phyloP scores from a whole-genome alignment of 2,329 filamentous ascomycete species.

The Microcera coccophila region DNA sequence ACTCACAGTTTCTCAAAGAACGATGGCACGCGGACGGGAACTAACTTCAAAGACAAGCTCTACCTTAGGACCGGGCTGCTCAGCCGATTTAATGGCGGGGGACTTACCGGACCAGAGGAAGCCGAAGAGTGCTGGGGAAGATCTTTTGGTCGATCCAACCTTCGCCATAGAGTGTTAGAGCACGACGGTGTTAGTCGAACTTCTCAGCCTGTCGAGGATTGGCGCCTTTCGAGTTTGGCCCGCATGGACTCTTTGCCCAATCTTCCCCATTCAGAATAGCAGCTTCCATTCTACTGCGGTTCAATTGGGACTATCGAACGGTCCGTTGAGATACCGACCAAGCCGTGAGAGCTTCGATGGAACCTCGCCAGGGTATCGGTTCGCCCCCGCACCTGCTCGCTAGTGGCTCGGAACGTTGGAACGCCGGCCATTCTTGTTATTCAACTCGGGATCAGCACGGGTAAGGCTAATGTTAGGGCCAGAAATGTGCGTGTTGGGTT shows the following conservation, averaged over 20 bases:
- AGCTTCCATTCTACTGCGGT: not conserved
- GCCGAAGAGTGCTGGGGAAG: slow-evolving; percentile 40
- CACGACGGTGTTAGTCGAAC: not conserved
- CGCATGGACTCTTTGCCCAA: not conserved
- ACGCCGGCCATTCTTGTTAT: not conserved
- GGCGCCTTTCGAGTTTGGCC: not conserved
- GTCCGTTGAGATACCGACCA: slow-evolving; percentile 1
- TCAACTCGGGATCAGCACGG: slow-evolving; percentile 1
- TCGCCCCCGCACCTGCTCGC: slow-evolving; percentile 1
- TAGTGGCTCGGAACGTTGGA: slow-evolving; percentile 4
- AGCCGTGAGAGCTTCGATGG: not conserved
- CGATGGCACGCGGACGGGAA: not conserved
- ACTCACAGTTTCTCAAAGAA: too few relatives aligned
- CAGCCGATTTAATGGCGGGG: too few relatives aligned
- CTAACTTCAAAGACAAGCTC: not conserved
- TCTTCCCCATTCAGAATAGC: not conserved
- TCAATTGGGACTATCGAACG: slow-evolving; percentile 1
- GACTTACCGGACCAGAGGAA: not conserved
- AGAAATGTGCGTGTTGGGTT: too few relatives aligned
- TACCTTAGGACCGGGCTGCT: too few relatives aligned
- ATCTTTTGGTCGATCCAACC: slow-evolving; percentile 42
- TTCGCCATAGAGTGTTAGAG: not conserved
- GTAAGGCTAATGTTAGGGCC: slow-evolving; percentile 1
- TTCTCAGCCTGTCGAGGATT: not conserved
- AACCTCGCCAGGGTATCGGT: not conserved